Evolutionary conservation across 805 yeast genomes (phyloP).

Genomic region (Gaillardinia entomophila): DNA sequence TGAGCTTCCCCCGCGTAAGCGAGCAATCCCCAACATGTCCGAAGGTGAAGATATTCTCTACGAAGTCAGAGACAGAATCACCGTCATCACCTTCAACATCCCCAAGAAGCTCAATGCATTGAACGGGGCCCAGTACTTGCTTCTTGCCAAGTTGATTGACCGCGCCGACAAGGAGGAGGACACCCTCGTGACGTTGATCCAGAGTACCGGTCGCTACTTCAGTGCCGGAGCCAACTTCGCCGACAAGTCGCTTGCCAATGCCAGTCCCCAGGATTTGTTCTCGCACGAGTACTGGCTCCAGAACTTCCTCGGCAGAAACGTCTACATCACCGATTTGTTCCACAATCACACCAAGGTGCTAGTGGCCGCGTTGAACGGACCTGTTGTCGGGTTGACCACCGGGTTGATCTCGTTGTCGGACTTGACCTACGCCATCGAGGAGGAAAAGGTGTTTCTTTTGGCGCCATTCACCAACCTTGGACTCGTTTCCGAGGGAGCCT

Average conservation of each 20-base stretch:
- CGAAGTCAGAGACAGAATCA: slow-evolving; percentile 41
- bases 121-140: slow-evolving; percentile 56
- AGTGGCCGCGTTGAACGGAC: slow-evolving; percentile 77
- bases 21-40: neutral
- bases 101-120: slow-evolving; percentile 64
- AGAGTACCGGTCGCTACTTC: slow-evolving; percentile 69
- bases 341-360: slow-evolving; percentile 67
- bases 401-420: slow-evolving; percentile 75
- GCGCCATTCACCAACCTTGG: slow-evolving; percentile 82
- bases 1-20: neutral
- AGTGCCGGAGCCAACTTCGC: slow-evolving; percentile 81
- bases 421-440: slow-evolving; percentile 62
- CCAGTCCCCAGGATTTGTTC: slow-evolving; percentile 1
- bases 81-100: slow-evolving; percentile 60
- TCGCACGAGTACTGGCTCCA: slow-evolving; percentile 41
- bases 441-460: slow-evolving; percentile 50
- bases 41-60: slow-evolving; percentile 22
- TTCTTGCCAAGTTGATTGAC: slow-evolving; percentile 53
- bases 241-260: slow-evolving; percentile 24
- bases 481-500: slow-evolving; percentile 76
- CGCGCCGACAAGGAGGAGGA: slow-evolving; percentile 57
- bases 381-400: slow-evolving; percentile 74
- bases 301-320: slow-evolving; percentile 64
- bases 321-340: slow-evolving; percentile 60
- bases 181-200: slow-evolving; percentile 60